Base-by-base conservation (phyloP, 768 basidiomycete genomes). In the Pulveroboletus frians region DNA sequence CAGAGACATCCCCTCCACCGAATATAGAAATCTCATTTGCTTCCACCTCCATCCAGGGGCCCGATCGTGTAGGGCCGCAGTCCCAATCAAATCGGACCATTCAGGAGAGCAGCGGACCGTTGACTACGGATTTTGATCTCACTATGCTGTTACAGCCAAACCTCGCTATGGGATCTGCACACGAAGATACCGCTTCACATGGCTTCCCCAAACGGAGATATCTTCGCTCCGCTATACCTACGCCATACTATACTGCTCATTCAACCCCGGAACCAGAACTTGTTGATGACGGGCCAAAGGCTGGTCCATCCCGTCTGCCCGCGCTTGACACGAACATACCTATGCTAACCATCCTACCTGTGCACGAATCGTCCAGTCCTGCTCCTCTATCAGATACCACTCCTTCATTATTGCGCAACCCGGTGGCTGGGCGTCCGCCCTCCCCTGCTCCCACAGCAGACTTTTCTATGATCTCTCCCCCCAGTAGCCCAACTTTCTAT, bases 381-480 rank as follows among this genome's bases (percentile, higher is more conserved):
- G 44, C 51, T 39, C 63, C 43, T 62, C 69, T 35, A 53, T 66
- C 30, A 58, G 62, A 26, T 56, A 11, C 49, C 57, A 49, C 63
- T 56, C 51, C 58, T 58, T 51, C 72, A 4, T 15, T 46, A 34
- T 51, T 54, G 23, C 53, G 45, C 42, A 41, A 43, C 35, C 21
- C 46, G 17, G 14, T n/a, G 7, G 50, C 49, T 29, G 43, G 63
- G 13, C 68, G 74, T 32, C 72, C 76, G 5, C 63, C 73, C 20
- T 78, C 77, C 15, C 77, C 76, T 15, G 50, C 74, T 0, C 70
- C 66, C 13, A 75, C 71, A 23, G 69, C 72, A 15, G 76, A 77
- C 49, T 77, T 71, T 45, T 77, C 75, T 29, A 67, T 77, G 46
- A 68, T 77, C 42, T 73, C 69, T 18, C 73, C 71, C 47, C 74